Base-by-base conservation (phyloP, 345 rosid genomes). In the Syzygium oleosum region DNA sequence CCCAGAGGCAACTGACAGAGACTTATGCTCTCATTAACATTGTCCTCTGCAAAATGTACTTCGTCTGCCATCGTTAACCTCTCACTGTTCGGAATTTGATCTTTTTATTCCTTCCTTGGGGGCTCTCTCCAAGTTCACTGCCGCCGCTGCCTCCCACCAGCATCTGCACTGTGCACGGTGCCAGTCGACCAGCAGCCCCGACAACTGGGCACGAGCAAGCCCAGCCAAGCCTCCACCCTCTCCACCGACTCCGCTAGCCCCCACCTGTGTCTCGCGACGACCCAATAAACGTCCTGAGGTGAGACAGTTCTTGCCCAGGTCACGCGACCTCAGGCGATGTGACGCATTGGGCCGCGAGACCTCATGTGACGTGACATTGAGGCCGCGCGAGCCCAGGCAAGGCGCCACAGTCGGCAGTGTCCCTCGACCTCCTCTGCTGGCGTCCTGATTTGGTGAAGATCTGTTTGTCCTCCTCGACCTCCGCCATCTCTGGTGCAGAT, bases 1-100 rank as follows among this genome's bases (percentile, higher is more conserved):
- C 93, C 90, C 88, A 94, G 90, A 58, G 94, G 91, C 85, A 95
- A 88, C 90, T 94, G 95, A 80, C 97, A 94, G 90, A 92, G 93
- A 90, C 95, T 94, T 19, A 91, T 78, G 46, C 79, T 51, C 68
- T 58, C 88, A 46, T 52, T 19, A 12, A 52, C 55, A 14, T 86
- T 91, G 55, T 90, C 93, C 88, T 89, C 92, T 51, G 54, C 85
- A n/a, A 84, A 84, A n/a, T n/a, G 22, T 5, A 86, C 90, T 51
- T 90, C 92, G 38, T 78, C 86, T n/a, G 88, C 93, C 41, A 92
- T 94, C 98, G 94, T 94, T 31, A 51, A 5, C 85, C 56, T 54
- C 31, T 3, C 54, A 25, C 52, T n/a, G 31, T 59, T 59, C 65
- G 15, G 2, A 59, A 27, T 59, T 1, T 25, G 31, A 27, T 59